phyloP scores from a whole-genome alignment of 441 rosid genomes.

The Biscutella laevigata region DNA sequence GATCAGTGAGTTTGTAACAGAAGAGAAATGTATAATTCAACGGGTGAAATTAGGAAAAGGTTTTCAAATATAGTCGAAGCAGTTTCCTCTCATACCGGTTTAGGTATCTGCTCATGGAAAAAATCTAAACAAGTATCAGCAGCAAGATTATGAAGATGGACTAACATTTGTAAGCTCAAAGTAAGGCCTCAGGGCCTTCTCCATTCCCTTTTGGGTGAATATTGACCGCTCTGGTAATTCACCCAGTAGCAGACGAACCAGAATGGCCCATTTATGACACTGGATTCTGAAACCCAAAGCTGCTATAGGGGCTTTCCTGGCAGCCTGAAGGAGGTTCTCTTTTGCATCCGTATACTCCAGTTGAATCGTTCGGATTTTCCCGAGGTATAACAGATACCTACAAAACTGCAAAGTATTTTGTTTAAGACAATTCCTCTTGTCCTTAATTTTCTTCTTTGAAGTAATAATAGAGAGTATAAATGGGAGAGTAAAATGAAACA shows the following conservation, averaged over 20 bases:
- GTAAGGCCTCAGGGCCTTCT: constrained; percentile 52
- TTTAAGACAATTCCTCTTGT: background rate
- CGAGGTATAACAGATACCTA: constrained; percentile 54
- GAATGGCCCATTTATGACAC: constrained; percentile 52
- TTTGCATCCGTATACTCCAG: constrained; percentile 63
- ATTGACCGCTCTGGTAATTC: constrained; percentile 53
- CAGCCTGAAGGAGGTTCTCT: constrained; percentile 57
- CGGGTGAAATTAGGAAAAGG: background rate
- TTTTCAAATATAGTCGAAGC: background rate
- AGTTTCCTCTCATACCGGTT: background rate
- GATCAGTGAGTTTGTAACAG: background rate
- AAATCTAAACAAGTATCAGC: background rate
- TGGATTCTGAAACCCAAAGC: constrained; percentile 48
- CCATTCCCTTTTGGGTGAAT: constrained; percentile 57
- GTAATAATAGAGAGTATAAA: background rate
- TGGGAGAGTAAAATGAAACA: background rate
- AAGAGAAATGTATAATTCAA: background rate
- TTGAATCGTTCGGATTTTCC: constrained; percentile 61
- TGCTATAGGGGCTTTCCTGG: constrained; percentile 50
- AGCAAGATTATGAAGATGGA: constrained; percentile 3
- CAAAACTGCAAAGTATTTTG: constrained; percentile 39
- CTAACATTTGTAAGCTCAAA: constrained; percentile 60
- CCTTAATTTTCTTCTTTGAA: background rate
- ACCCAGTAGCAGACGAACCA: constrained; percentile 48
- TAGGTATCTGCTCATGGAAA: background rate